Evolutionary conservation across 305 asterid genomes (phyloP).

Genomic region (Ajuga reptans): DNA sequence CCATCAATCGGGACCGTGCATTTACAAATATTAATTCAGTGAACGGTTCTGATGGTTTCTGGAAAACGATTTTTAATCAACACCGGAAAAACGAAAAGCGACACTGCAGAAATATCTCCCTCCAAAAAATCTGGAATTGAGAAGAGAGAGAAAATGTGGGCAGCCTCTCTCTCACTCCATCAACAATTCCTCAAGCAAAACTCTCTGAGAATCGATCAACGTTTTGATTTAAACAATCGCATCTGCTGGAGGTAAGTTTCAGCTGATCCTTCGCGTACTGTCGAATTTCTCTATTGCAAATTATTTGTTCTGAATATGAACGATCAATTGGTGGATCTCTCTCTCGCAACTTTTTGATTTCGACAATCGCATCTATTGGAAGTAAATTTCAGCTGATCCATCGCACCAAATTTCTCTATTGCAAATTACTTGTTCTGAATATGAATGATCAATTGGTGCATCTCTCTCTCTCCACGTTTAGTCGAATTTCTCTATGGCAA

Average conservation of each 20-base stretch:
- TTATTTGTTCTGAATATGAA: background rate
- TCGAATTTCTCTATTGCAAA: background rate
- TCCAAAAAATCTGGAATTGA: background rate
- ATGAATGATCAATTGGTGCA: too few relatives aligned
- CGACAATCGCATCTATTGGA: too few relatives aligned
- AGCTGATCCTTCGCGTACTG: background rate
- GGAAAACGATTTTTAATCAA: too few relatives aligned
- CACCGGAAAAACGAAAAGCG: background rate
- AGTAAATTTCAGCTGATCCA: too few relatives aligned
- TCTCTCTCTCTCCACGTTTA: too few relatives aligned
- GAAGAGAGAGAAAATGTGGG: conserved; percentile 23
- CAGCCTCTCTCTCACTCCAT: conserved; percentile 16
- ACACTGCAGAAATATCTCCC: conserved; percentile 26
- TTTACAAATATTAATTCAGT: too few relatives aligned
- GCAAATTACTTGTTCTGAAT: too few relatives aligned
- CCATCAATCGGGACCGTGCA: background rate
- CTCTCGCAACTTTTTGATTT: too few relatives aligned
- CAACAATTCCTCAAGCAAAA: conserved; percentile 19
- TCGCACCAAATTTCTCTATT: too few relatives aligned
- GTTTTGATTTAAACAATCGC: conserved; percentile 16
- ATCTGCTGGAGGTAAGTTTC: conserved; percentile 5
- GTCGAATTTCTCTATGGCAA: too few relatives aligned
- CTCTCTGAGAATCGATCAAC: conserved; percentile 17
- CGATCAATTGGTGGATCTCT: background rate
- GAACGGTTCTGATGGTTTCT: too few relatives aligned